A percentile compares a stretch with the other conserved stretches of the same genome.
Evolutionary conservation across 768 basidiomycete species (phyloP).

Genomic region (Boletus bicolor): DNA sequence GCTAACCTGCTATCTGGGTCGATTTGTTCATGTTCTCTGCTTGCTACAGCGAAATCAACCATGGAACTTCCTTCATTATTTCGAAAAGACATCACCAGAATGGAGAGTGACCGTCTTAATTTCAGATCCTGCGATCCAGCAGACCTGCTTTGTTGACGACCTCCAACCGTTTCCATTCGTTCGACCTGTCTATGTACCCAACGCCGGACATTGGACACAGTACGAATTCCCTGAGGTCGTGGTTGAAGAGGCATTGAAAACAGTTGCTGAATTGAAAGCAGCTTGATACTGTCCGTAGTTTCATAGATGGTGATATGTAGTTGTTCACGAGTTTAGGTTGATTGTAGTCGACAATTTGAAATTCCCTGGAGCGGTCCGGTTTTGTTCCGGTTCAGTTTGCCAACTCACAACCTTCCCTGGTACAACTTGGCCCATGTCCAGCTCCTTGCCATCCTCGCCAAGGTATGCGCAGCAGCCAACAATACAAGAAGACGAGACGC

Average conservation of each 20-base stretch:
- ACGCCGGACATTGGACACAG: constrained; percentile 21
- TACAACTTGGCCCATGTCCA: constrained; percentile 16
- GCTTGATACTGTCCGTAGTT: not conserved
- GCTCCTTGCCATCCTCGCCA: constrained; percentile 20
- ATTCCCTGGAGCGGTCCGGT: not conserved
- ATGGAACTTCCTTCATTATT: constrained; percentile 14
- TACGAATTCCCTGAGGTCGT: constrained; percentile 16
- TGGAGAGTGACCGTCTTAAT: constrained; percentile 10
- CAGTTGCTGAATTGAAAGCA: not conserved
- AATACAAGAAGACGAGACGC: constrained; percentile 7
- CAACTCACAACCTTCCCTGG: not conserved
- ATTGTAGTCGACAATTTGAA: not conserved
- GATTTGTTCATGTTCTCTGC: not conserved
- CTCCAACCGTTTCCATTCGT: constrained; percentile 6
- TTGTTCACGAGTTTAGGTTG: not conserved
- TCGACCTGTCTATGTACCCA: constrained; percentile 4
- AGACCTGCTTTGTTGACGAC: constrained; percentile 4
- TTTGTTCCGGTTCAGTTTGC: not conserved
- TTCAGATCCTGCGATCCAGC: constrained; percentile 8
- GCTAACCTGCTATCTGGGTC: not conserved
- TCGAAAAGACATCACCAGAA: constrained; percentile 1
- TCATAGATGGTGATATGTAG: not conserved
- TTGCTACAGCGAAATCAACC: constrained; percentile 12
- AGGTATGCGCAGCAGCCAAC: constrained; percentile 8
- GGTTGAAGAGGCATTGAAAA: constrained; percentile 4